These are phyloP conservation scores for Mycena maculata DNA, from an alignment of 768 basidiomycete species.

Conservation along the genomic window DNA sequence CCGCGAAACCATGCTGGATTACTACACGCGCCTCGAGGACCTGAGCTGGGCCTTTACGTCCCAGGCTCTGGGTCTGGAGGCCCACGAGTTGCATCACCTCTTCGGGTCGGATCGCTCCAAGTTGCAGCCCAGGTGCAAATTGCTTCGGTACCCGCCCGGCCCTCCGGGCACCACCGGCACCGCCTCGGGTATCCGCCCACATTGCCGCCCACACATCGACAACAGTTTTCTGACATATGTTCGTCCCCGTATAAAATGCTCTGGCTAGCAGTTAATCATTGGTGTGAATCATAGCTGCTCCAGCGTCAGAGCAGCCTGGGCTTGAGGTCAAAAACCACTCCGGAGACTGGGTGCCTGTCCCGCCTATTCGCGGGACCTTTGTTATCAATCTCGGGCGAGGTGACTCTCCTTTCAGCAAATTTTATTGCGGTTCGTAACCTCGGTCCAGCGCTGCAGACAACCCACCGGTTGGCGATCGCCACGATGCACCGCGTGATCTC, in stretches of 20 bases:
- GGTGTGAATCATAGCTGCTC: slow-evolving; percentile 51
- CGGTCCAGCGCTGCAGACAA: background rate
- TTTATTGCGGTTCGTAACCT: slow-evolving; percentile 33
- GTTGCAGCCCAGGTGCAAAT: slow-evolving; percentile 51
- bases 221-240: slow-evolving; percentile 9
- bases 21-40: slow-evolving; percentile 54
- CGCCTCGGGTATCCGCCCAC: background rate
- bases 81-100: slow-evolving; percentile 56
- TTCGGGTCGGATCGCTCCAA: slow-evolving; percentile 53
- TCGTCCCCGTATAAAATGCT: background rate
- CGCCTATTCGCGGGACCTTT: slow-evolving; percentile 65
- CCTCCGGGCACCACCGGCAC: slow-evolving; percentile 31
- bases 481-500: slow-evolving; percentile 33
- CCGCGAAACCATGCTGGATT: slow-evolving; percentile 51
- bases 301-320: slow-evolving; percentile 65
- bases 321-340: slow-evolving; percentile 68
- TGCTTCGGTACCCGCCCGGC: slow-evolving; percentile 64
- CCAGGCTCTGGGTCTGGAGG: slow-evolving; percentile 57
- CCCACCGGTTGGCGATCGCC: background rate
- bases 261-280: background rate
- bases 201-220: background rate
- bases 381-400: slow-evolving; percentile 70
- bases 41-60: slow-evolving; percentile 58
- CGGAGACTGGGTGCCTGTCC: slow-evolving; percentile 68
- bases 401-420: slow-evolving; percentile 41